A percentile compares a stretch with the other conserved stretches of the same genome.
These are phyloP conservation scores for Hymenoscyphus salicellus DNA, from an alignment of 2,329 filamentous ascomycete genomes.

Conservation along the genomic window DNA sequence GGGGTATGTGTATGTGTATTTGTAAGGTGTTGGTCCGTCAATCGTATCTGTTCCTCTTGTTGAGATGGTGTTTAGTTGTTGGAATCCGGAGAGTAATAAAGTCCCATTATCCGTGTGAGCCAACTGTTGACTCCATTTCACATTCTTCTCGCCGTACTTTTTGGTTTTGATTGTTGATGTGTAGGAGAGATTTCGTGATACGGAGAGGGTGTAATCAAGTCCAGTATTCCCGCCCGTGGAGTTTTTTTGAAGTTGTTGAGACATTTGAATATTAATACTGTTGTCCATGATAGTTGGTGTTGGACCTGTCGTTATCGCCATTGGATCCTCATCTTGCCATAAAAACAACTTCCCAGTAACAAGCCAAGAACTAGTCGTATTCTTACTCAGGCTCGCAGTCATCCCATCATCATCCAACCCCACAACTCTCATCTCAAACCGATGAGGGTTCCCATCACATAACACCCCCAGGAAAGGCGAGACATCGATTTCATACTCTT, in stretches of 20 bases:
- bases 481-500: conserved; percentile 78
- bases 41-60: conserved; percentile 43
- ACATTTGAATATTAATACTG: conserved; percentile 46
- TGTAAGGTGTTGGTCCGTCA: conserved; percentile 21
- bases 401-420: conserved; percentile 54
- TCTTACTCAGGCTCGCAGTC: conserved; percentile 43
- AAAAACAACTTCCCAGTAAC: conserved; percentile 74
- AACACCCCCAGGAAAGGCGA: conserved; percentile 71
- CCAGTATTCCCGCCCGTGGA: conserved; percentile 53
- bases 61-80: conserved; percentile 49
- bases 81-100: conserved; percentile 50
- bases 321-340: conserved; percentile 54
- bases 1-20: conserved; percentile 18
- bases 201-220: conserved; percentile 54
- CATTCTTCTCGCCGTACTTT: conserved; percentile 31
- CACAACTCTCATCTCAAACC: conserved; percentile 63
- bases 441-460: conserved; percentile 62
- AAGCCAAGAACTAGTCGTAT: conserved; percentile 64
- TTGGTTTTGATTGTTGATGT: conserved; percentile 49
- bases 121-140: conserved; percentile 56
- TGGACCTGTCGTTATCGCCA: conserved; percentile 49
- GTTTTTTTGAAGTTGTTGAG: conserved; percentile 43
- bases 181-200: conserved; percentile 52
- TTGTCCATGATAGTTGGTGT: conserved; percentile 31
- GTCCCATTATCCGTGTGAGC: conserved; percentile 51